Percentiles rank a stretch among this genome's conserved stretches.
These are phyloP conservation scores for Tephrocybe sp. DNA, from an alignment of 768 basidiomycete genomes.

Conservation along the genomic window DNA sequence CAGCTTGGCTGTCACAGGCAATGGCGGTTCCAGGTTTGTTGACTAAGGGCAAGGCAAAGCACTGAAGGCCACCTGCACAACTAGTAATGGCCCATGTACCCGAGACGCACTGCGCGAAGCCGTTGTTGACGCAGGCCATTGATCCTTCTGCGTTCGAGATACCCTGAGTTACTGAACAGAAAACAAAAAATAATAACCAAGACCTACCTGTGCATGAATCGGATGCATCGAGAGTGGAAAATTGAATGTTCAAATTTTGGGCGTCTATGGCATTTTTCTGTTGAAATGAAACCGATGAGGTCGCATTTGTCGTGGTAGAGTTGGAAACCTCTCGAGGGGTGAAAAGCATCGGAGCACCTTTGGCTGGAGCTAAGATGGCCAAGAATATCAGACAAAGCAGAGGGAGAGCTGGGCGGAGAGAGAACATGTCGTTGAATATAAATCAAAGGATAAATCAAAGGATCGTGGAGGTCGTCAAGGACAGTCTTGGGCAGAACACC, in stretches of 20 bases:
- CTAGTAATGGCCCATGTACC: conserved; percentile 36
- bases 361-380: conserved; percentile 28
- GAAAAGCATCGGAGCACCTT: conserved; percentile 29
- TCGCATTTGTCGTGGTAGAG: conserved; percentile 11
- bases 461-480: conserved; percentile 19
- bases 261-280: conserved; percentile 48
- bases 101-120: conserved; percentile 42
- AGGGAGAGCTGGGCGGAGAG: conserved; percentile 5
- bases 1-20: conserved; percentile 37
- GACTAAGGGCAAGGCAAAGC: conserved; percentile 48
- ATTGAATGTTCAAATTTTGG: conserved; percentile 47
- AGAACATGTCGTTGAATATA: conserved; percentile 4
- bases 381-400: conserved; percentile 19
- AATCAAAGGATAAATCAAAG: conserved; percentile 6
- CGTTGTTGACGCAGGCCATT: conserved; percentile 36
- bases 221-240: conserved; percentile 36
- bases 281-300: conserved; percentile 7
- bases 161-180: conserved; percentile 22
- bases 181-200: background rate
- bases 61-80: conserved; percentile 34
- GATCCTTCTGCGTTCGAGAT: conserved; percentile 25
- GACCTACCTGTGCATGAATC: conserved; percentile 47
- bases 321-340: conserved; percentile 24
- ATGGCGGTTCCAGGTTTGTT: conserved; percentile 43
- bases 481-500: conserved; percentile 17